Percentiles rank a stretch among this genome's conserved stretches.
Evolutionary conservation across 306 rosid species (phyloP).

Genomic region (Cucumis melo): DNA sequence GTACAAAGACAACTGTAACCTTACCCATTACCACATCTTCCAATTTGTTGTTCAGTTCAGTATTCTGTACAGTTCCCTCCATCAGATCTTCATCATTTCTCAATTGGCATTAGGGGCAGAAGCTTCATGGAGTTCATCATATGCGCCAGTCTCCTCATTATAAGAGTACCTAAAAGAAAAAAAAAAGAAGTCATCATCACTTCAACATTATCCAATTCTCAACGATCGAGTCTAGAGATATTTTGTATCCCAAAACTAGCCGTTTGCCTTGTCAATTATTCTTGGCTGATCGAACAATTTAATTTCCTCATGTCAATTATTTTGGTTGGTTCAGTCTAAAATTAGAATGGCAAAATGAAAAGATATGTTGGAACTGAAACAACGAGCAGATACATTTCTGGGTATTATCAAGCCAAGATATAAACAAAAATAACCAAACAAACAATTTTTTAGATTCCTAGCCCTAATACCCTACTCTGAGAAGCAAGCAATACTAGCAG

Average conservation of each 20-base stretch:
- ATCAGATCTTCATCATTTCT: constrained; percentile 6
- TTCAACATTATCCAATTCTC: not conserved
- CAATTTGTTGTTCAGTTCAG: not conserved
- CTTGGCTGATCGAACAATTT: not conserved
- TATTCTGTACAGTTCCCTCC: not conserved
- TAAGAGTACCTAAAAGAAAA: constrained; percentile 19
- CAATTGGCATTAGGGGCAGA: not conserved
- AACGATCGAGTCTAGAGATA: not conserved
- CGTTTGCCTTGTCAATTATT: not conserved
- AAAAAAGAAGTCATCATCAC: not conserved
- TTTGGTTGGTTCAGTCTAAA: not conserved
- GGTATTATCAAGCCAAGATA: not conserved
- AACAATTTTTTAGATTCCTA: not conserved
- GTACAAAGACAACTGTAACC: not conserved
- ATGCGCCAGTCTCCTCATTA: constrained; percentile 47
- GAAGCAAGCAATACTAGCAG: not conserved
- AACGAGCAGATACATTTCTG: not conserved
- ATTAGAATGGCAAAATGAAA: not conserved
- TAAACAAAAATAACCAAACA: not conserved
- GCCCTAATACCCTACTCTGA: not conserved
- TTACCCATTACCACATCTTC: not conserved
- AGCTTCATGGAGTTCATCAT: constrained; percentile 38
- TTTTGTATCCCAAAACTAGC: not conserved
- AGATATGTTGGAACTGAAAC: not conserved
- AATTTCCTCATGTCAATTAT: not conserved